These are phyloP conservation scores for Monosporascus ibericus DNA, from an alignment of 2,329 filamentous ascomycete species.

Conservation along the genomic window DNA sequence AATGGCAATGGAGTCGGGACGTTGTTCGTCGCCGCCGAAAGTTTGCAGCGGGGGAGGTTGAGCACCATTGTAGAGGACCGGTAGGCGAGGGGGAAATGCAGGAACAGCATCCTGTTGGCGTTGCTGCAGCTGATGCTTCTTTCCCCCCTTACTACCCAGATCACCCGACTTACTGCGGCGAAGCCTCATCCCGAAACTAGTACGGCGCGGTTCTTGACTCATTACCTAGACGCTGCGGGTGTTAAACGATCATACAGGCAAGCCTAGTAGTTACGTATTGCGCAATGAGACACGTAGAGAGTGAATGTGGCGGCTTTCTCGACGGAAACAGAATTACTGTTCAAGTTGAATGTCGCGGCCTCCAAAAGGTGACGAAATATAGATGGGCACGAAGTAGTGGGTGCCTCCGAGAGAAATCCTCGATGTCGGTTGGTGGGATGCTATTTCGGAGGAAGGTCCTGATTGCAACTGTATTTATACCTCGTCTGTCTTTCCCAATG, in stretches of 20 bases:
- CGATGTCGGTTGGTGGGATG: not conserved
- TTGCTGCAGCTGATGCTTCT: conserved; percentile 46
- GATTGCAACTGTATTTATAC: not conserved
- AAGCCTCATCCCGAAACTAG: conserved; percentile 46
- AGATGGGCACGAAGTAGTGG: not conserved
- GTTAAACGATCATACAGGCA: not conserved
- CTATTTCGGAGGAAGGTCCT: not conserved
- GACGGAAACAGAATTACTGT: no score
- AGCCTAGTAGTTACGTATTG: not conserved
- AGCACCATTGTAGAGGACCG: conserved; percentile 36
- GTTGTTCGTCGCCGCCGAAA: conserved; percentile 27
- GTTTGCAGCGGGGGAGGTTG: conserved; percentile 25
- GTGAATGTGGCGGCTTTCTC: not conserved
- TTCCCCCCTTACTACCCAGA: conserved; percentile 37
- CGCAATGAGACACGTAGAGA: not conserved
- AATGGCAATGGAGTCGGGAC: conserved; percentile 27
- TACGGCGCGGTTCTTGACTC: conserved; percentile 33
- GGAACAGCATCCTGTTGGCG: conserved; percentile 50
- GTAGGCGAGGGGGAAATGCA: conserved; percentile 53
- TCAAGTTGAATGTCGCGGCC: not conserved
- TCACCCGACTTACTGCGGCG: conserved; percentile 52
- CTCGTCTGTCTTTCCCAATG: not conserved
- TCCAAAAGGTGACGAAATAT: not conserved
- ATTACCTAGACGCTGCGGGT: conserved; percentile 14
- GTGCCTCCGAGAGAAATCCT: not conserved